A percentile compares a stretch with the other conserved stretches of the same genome.
These are phyloP conservation scores for Umbelopsis sp. DNA, from an alignment of 192 early-diverging fungal genomes.

Conservation along the genomic window DNA sequence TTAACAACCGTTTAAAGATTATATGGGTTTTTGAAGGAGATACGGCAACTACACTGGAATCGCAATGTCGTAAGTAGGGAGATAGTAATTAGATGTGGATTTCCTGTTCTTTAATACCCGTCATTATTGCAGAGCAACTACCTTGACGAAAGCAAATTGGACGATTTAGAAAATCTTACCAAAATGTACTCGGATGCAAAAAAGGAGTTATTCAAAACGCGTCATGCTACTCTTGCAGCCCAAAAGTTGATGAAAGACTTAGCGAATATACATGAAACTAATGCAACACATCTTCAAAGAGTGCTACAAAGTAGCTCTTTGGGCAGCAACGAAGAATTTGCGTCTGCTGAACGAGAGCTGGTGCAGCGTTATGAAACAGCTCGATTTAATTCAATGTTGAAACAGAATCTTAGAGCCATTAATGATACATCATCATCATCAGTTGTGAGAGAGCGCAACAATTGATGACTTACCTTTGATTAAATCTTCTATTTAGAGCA, in stretches of 20 bases:
- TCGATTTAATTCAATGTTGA: neutral
- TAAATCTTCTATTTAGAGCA: neutral
- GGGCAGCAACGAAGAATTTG: neutral
- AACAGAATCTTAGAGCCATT: neutral
- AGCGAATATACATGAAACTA: slow-evolving; percentile 13
- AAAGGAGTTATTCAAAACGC: neutral
- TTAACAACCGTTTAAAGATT: neutral
- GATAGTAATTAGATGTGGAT: neutral
- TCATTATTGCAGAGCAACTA: neutral
- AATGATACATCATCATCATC: neutral
- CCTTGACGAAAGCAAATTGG: neutral
- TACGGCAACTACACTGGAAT: neutral
- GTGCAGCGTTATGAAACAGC: slow-evolving; percentile 1
- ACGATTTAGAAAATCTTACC: neutral
- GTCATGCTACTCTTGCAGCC: slow-evolving; percentile 5
- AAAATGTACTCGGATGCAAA: neutral
- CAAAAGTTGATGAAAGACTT: slow-evolving; percentile 11
- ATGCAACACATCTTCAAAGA: slow-evolving; percentile 12
- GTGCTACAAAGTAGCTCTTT: slow-evolving; percentile 12
- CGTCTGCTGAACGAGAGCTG: neutral
- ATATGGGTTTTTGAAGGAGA: neutral
- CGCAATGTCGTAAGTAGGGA: neutral
- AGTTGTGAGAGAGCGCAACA: neutral
- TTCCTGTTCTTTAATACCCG: neutral
- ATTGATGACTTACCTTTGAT: too few relatives aligned